These are phyloP conservation scores for Pichia scutulata DNA, from an alignment of 805 yeast species.

Conservation along the genomic window DNA sequence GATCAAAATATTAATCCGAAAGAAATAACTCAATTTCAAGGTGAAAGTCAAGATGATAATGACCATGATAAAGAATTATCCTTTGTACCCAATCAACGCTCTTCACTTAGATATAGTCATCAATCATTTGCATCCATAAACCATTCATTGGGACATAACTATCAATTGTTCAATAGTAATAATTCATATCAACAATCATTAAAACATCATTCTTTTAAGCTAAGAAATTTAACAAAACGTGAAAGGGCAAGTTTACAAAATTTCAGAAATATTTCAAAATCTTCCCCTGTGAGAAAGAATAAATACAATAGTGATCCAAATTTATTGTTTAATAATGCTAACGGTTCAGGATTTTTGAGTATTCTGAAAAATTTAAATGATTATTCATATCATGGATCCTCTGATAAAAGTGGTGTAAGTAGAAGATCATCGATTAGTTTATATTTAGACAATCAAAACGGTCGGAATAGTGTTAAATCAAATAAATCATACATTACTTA, in stretches of 20 bases:
- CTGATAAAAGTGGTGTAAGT: not conserved
- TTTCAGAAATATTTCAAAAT: not conserved
- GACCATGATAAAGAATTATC: not conserved
- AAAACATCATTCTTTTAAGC: not conserved
- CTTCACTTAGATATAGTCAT: not conserved
- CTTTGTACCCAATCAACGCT: not conserved
- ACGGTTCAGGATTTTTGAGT: not conserved
- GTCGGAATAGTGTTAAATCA: slow-evolving; percentile 34
- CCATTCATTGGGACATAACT: no score
- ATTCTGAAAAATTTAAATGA: not conserved
- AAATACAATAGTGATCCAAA: slow-evolving; percentile 5
- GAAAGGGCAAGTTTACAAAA: slow-evolving; percentile 5
- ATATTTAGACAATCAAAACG: slow-evolving; percentile 25
- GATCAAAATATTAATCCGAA: not conserved
- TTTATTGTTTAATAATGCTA: not conserved
- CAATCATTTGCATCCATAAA: not conserved
- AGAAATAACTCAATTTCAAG: not conserved
- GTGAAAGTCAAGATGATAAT: not conserved
- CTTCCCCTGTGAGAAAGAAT: not conserved
- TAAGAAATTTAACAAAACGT: not conserved
- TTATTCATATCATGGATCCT: not conserved
- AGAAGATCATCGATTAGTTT: not conserved
- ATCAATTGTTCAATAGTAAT: not conserved
- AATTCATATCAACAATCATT: not conserved
- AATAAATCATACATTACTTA: slow-evolving; percentile 47